Conservation (phyloP, 2,329 filamentous ascomycete genomes). For the Purpureocillium lavendulum region DNA sequence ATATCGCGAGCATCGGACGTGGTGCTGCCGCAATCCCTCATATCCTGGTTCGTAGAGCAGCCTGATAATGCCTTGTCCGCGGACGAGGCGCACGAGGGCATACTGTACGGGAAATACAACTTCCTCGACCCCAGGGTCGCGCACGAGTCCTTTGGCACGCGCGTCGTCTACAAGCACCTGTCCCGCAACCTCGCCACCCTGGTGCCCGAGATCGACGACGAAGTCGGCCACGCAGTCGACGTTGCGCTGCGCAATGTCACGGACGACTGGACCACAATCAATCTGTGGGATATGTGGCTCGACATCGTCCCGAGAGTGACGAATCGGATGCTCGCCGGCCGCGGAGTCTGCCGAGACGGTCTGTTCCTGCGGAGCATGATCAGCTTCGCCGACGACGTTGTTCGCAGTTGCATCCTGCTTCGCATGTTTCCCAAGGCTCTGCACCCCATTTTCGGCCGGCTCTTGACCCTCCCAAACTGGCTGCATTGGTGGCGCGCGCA, state of each 20-base stretch:
- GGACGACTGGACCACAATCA: conserved; percentile 28
- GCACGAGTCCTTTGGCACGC: conserved; percentile 28
- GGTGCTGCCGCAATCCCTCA: conserved; percentile 33
- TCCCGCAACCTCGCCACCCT: conserved; percentile 29
- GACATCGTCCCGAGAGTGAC: conserved; percentile 33
- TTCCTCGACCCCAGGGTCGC: conserved; percentile 28
- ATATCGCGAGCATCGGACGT: conserved; percentile 33
- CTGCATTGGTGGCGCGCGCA: conserved; percentile 36
- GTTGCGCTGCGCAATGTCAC: conserved; percentile 23
- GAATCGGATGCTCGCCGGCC: conserved; percentile 33
- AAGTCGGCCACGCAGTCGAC: conserved; percentile 28
- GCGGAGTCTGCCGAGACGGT: conserved; percentile 28
- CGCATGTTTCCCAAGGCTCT: conserved; percentile 36
- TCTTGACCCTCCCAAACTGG: conserved; percentile 36
- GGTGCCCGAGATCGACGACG: conserved; percentile 31
- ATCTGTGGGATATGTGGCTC: conserved; percentile 36
- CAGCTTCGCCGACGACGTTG: conserved; percentile 39
- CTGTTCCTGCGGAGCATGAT: conserved; percentile 38
- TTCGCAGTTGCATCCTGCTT: conserved; percentile 36
- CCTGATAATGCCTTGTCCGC: conserved; percentile 35
- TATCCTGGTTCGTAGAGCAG: conserved; percentile 37
- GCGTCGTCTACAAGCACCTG: conserved; percentile 34
- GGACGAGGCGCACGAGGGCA: conserved; percentile 29
- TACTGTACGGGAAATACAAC: conserved; percentile 30
- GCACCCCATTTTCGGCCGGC: conserved; percentile 38